Evolutionary conservation across 441 rosid genomes (phyloP).

Genomic region (Erysimum cheiri): DNA sequence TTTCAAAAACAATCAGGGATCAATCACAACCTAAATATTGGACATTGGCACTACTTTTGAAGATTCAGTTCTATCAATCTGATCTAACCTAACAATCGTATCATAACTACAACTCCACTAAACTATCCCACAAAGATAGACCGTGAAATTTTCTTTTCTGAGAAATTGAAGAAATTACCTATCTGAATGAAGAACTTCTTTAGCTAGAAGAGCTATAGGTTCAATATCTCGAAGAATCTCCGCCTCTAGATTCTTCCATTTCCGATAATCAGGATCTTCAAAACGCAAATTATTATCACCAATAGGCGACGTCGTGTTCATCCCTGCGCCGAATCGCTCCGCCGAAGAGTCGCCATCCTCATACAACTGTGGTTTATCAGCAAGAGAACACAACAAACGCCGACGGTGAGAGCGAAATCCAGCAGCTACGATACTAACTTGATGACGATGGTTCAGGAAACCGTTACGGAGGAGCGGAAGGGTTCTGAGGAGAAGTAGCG

Average conservation of each 20-base stretch:
- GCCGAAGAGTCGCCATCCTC: constrained; percentile 48
- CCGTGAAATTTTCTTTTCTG: too few relatives aligned
- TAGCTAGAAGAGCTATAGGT: constrained; percentile 57
- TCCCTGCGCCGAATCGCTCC: constrained; percentile 40
- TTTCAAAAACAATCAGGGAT: constrained; percentile 10
- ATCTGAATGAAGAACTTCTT: constrained; percentile 79
- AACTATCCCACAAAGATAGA: too few relatives aligned
- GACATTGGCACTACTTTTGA: neutral
- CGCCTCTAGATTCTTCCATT: constrained; percentile 72
- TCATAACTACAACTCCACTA: too few relatives aligned
- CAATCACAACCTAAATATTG: constrained; percentile 13
- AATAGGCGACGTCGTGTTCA: constrained; percentile 43
- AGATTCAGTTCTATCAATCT: constrained; percentile 1
- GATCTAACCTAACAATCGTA: neutral
- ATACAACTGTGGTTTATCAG: constrained; percentile 48
- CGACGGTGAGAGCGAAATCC: constrained; percentile 42
- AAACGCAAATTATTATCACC: constrained; percentile 42
- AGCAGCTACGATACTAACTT: constrained; percentile 38
- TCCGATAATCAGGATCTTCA: constrained; percentile 72
- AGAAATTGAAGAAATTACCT: constrained; percentile 61
- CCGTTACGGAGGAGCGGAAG: constrained; percentile 47
- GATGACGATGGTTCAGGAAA: constrained; percentile 43
- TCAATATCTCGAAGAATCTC: constrained; percentile 71
- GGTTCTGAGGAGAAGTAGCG: constrained; percentile 39
- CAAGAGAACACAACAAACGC: constrained; percentile 44